Percentiles rank a stretch among this genome's conserved stretches.
Evolutionary conservation across 2,329 filamentous ascomycete species (phyloP).

Genomic region (Cladosporium sp.): DNA sequence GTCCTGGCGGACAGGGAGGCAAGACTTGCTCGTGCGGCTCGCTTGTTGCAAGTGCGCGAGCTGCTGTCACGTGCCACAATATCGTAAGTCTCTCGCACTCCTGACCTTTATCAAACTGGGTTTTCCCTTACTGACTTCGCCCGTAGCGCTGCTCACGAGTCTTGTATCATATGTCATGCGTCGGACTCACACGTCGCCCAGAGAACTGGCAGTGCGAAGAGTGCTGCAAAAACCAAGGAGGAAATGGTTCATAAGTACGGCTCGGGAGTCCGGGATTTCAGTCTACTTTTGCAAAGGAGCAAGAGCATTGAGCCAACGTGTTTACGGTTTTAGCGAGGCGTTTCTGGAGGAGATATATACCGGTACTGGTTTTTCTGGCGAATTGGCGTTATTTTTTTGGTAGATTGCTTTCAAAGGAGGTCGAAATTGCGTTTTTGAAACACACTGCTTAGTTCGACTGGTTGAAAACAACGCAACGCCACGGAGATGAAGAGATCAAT

Average conservation of each 20-base stretch:
- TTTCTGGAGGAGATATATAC: background rate
- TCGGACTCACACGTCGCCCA: slow-evolving; percentile 17
- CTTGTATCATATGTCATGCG: slow-evolving; percentile 24
- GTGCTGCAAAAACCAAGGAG: slow-evolving; percentile 7
- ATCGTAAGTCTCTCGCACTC: slow-evolving; percentile 14
- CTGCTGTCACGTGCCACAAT: slow-evolving; percentile 21
- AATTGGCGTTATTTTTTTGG: no score
- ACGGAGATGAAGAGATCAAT: no score
- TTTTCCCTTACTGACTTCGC: background rate
- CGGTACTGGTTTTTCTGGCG: background rate
- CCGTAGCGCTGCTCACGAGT: slow-evolving; percentile 16
- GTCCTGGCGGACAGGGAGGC: background rate
- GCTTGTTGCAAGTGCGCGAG: slow-evolving; percentile 8
- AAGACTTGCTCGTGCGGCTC: slow-evolving; percentile 18
- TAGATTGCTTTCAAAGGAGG: no score
- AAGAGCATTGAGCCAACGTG: background rate
- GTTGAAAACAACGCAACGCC: no score
- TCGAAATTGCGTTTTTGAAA: no score
- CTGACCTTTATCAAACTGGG: background rate
- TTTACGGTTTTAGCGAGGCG: slow-evolving; percentile 3
- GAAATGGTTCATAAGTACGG: no score
- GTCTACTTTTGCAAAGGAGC: no score
- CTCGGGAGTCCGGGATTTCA: no score
- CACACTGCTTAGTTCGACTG: no score
- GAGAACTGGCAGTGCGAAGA: slow-evolving; percentile 20